A percentile compares a stretch with the other conserved stretches of the same genome.
Evolutionary conservation across 257 asterid genomes (phyloP).

Genomic region (Lantana camara): DNA sequence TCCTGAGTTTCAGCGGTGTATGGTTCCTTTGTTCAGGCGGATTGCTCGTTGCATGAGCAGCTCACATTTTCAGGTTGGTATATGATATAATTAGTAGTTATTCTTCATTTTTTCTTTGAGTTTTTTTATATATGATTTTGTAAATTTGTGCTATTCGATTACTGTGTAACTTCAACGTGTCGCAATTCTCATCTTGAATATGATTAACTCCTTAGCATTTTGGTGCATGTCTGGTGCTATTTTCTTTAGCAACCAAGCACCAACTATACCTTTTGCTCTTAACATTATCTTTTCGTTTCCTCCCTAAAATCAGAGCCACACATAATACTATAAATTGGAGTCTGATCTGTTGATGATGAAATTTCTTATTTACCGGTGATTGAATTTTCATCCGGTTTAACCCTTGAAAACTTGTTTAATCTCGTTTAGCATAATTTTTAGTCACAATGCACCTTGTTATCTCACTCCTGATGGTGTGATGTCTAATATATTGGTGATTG

Average conservation of each 20-base stretch:
- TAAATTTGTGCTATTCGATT: not conserved
- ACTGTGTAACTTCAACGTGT: not conserved
- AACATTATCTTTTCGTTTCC: not conserved
- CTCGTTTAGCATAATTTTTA: too few relatives aligned
- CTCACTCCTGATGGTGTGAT: slow-evolving; percentile 17
- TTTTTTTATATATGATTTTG: not conserved
- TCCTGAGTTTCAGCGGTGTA: slow-evolving; percentile 79
- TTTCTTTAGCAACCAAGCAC: too few relatives aligned
- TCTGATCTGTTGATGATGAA: too few relatives aligned
- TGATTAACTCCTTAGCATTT: slow-evolving; percentile 3
- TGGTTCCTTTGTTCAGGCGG: slow-evolving; percentile 77
- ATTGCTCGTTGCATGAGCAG: slow-evolving; percentile 69
- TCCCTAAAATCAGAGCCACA: too few relatives aligned
- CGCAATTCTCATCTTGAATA: not conserved
- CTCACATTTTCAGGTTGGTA: slow-evolving; percentile 82
- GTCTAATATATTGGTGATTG: not conserved
- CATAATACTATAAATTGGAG: too few relatives aligned
- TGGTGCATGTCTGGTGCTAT: slow-evolving; percentile 5
- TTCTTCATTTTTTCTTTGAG: not conserved
- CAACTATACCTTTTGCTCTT: too few relatives aligned
- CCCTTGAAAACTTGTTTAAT: not conserved
- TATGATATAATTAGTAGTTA: too few relatives aligned
- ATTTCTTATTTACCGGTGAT: too few relatives aligned
- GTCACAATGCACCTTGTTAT: too few relatives aligned
- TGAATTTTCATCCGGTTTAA: not conserved